Conservation (phyloP, 441 rosid species). For the Flueggea neowawraea region DNA sequence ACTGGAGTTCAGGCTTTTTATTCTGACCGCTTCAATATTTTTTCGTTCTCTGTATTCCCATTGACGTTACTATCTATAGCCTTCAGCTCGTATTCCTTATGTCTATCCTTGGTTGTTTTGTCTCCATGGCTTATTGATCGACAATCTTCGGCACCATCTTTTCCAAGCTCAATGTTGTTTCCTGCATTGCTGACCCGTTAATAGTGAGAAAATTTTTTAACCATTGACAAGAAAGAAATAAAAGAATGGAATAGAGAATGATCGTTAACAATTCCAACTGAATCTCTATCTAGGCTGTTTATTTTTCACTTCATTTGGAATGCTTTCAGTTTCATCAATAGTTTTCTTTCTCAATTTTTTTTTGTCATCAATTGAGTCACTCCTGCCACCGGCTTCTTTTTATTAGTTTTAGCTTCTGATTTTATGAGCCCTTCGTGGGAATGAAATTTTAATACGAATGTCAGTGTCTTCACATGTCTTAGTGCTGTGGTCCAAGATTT, state of each 20-base stretch:
- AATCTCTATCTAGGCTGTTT: conserved; percentile 43
- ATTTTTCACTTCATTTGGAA: conserved; percentile 19
- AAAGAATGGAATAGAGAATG: not conserved
- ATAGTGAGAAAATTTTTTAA: conserved; percentile 1
- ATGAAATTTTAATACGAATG: not conserved
- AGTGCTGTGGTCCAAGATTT: not conserved
- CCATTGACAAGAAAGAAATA: not conserved
- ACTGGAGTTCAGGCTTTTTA: not conserved
- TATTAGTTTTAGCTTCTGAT: conserved; percentile 17
- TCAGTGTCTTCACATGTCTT: conserved; percentile 18
- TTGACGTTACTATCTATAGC: too few species aligned
- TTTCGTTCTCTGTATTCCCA: conserved; percentile 2
- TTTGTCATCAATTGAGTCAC: conserved; percentile 10
- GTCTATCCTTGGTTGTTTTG: too few species aligned
- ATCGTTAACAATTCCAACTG: conserved; percentile 1
- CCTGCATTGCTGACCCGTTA: too few species aligned
- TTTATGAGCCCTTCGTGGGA: conserved; percentile 4
- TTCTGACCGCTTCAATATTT: conserved; percentile 25
- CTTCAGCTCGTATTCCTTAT: too few species aligned
- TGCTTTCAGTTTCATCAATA: conserved; percentile 23
- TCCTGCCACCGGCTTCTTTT: conserved; percentile 8
- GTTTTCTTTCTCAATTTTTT: conserved; percentile 18
- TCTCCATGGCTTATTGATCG: too few species aligned
- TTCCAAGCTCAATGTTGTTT: conserved; percentile 26
- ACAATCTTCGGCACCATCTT: too few species aligned